These are phyloP conservation scores for Aurifilum marmelostoma DNA, from an alignment of 2,329 filamentous ascomycete genomes.

Conservation along the genomic window DNA sequence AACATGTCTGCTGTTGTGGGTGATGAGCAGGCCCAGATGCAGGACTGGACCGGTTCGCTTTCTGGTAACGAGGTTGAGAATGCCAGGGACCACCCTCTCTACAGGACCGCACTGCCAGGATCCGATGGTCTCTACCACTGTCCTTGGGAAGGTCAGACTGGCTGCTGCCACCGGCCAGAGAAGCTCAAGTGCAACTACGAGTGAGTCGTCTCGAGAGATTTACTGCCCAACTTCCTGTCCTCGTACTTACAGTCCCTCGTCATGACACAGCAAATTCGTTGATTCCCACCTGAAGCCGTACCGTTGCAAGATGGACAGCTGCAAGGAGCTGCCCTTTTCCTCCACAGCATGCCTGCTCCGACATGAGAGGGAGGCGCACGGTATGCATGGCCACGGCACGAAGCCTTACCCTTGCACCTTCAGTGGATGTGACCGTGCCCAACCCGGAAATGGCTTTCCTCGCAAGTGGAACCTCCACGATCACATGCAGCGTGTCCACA, in stretches of 20 bases:
- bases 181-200: conserved; percentile 99
- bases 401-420: conserved; percentile 91
- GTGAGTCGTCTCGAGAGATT: conserved; percentile 60
- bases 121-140: conserved; percentile 89
- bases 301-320: conserved; percentile 84
- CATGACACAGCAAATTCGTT: conserved; percentile 78
- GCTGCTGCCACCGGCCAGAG: conserved; percentile 87
- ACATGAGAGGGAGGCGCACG: conserved; percentile 94
- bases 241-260: conserved; percentile 26
- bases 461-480: conserved; percentile 95
- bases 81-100: conserved; percentile 69
- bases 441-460: conserved; percentile 85
- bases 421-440: conserved; percentile 81
- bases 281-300: conserved; percentile 97
- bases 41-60: conserved; percentile 51
- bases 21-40: conserved; percentile 44
- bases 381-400: conserved; percentile 91
- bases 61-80: conserved; percentile 58
- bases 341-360: conserved; percentile 93
- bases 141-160: conserved; percentile 73
- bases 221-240: neutral
- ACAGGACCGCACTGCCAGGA: conserved; percentile 66
- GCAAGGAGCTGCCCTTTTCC: conserved; percentile 86
- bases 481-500: conserved; percentile 96
- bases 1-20: conserved; percentile 39